Evolutionary conservation across 352 stramenopile genomes (phyloP).

Genomic region (Phytophthora foliorum): DNA sequence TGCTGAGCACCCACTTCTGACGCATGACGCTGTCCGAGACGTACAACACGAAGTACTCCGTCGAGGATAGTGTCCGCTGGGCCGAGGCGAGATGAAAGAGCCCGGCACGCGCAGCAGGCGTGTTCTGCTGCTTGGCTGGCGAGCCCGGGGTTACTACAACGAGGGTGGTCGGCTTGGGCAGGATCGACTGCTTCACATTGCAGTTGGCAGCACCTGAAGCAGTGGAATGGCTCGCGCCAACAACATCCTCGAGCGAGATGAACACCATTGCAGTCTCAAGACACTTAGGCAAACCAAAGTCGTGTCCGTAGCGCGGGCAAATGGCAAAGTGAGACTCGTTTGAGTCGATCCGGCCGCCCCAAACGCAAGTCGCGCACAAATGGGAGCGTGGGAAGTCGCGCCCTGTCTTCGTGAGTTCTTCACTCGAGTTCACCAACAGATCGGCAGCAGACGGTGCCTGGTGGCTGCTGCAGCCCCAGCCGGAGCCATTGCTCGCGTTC

Average conservation of each 20-base stretch:
- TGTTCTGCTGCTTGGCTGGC: slow-evolving; percentile 53
- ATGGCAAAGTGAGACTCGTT: slow-evolving; percentile 25
- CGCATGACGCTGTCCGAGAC: slow-evolving; percentile 73
- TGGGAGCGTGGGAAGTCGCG: slow-evolving; percentile 2
- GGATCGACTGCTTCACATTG: slow-evolving; percentile 25
- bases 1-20: slow-evolving; percentile 79
- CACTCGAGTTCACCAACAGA: slow-evolving; percentile 14
- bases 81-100: slow-evolving; percentile 30
- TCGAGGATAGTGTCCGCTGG: slow-evolving; percentile 23
- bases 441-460: slow-evolving; percentile 16
- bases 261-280: slow-evolving; percentile 69
- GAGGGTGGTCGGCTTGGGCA: slow-evolving; percentile 40
- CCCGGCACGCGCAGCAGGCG: slow-evolving; percentile 19
- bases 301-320: slow-evolving; percentile 1
- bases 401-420: slow-evolving; percentile 10
- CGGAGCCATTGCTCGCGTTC: slow-evolving; percentile 16
- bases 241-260: slow-evolving; percentile 79
- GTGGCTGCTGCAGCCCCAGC: slow-evolving; percentile 28
- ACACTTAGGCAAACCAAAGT: background rate
- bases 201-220: slow-evolving; percentile 4
- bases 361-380: slow-evolving; percentile 21
- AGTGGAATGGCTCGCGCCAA: slow-evolving; percentile 27
- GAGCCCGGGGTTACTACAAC: slow-evolving; percentile 81
- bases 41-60: slow-evolving; percentile 70
- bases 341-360: slow-evolving; percentile 12